Base-by-base conservation (phyloP, 495 filamentous ascomycete genomes). In the Penicillium waksmanii region DNA sequence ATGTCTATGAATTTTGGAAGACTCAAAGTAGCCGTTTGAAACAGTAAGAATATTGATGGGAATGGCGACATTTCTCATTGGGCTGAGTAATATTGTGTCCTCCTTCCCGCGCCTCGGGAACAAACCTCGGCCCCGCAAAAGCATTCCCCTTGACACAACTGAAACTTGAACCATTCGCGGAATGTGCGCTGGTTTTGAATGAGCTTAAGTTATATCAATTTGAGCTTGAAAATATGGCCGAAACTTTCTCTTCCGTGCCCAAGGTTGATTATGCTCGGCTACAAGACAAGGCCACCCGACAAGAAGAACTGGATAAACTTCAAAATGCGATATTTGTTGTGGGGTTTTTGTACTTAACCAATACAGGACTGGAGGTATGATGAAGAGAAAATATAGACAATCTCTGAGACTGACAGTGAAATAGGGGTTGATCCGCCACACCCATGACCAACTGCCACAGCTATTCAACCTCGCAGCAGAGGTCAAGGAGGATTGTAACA, bases 301-400 rank as follows among this genome's bases (percentile, higher is more conserved):
- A 83, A 2, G 73, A 73, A 6, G 96, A 96, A 64, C 81, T 98
- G 0, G 72, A 80, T 0, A 75, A 89, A 31, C 79, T 97, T 15
- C 87, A 87, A 19, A 80, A 90, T 63, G 92, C 93, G 0, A 82
- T 97, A 19, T 87, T 98, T 67, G 87, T 92, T 63, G 91, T 97
- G 10, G 94, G 94, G 1, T 97, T 98, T 65, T 73, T 97, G 19
- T 98, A 97, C 66, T 81, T 98, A 58, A 89, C 85, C 52, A 93
- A 97, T 65, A 90, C 91, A 6, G 94, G 92, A 8, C 84, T 96
- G 23, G 82, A 90, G 56, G 85, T 74, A 60, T 36, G 54, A 55
- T 17, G 18, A 23, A 13, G 5, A 17, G 42, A 19, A 18, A 19
- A 19, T 21, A n/a, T 44, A n/a, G 5, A 0, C 17, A 40, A 9